Conservation (phyloP, 306 rosid species). For the Dicorynia guianensis region DNA sequence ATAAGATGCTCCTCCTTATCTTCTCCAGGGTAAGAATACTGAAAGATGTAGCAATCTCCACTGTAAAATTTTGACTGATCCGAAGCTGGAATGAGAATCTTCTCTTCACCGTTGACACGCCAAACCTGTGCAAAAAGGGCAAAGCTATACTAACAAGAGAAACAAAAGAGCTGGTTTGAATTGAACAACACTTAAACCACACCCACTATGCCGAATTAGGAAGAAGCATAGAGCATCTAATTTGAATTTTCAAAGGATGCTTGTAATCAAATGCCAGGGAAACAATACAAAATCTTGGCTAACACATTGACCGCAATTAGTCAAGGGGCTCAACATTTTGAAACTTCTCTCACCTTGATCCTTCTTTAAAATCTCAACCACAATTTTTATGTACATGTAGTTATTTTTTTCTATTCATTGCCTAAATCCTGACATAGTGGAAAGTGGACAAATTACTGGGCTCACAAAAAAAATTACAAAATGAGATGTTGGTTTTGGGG, state of each 20-base stretch:
- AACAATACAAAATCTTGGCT: slow-evolving; percentile 2
- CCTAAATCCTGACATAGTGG: slow-evolving; percentile 8
- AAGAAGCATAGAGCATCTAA: not conserved
- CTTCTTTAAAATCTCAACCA: slow-evolving; percentile 16
- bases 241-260: not conserved
- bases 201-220: slow-evolving; percentile 3
- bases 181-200: slow-evolving; percentile 24
- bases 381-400: slow-evolving; percentile 1
- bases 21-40: slow-evolving; percentile 82
- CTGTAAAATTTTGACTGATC: slow-evolving; percentile 86
- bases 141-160: slow-evolving; percentile 45
- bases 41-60: slow-evolving; percentile 91
- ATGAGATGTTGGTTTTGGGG: slow-evolving; percentile 26
- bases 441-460: not conserved
- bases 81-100: slow-evolving; percentile 71
- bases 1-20: slow-evolving; percentile 83
- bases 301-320: slow-evolving; percentile 34
- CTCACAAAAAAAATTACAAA: not conserved
- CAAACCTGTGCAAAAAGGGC: slow-evolving; percentile 68
- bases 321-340: slow-evolving; percentile 19
- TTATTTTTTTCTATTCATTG: slow-evolving; percentile 14
- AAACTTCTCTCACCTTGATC: not conserved
- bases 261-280: slow-evolving; percentile 27
- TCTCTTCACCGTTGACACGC: slow-evolving; percentile 81
- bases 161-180: slow-evolving; percentile 32